A percentile compares a stretch with the other conserved stretches of the same genome.
phyloP scores from a whole-genome alignment of 2,329 filamentous ascomycete species.

The Zasmidium citrigriseum region DNA sequence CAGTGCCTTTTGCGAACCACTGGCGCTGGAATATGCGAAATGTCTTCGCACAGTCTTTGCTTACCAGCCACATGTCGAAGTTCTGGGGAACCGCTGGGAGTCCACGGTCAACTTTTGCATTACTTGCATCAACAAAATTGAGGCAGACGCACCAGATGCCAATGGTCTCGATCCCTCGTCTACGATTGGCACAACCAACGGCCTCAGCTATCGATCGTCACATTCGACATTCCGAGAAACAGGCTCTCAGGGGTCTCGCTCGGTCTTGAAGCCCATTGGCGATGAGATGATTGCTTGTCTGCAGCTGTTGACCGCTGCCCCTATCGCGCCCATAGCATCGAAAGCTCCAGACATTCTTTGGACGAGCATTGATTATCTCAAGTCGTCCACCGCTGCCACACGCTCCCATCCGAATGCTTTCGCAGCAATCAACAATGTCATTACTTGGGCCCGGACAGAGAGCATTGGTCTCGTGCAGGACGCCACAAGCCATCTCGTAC shows the following conservation, averaged over 20 bases:
- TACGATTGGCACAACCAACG: conserved; percentile 14
- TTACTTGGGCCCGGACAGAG: conserved; percentile 68
- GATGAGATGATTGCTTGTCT: conserved; percentile 35
- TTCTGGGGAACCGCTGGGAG: conserved; percentile 59
- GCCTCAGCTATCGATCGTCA: conserved; percentile 25
- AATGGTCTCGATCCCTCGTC: conserved; percentile 9
- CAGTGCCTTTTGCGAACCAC: conserved; percentile 65
- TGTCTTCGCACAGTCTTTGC: conserved; percentile 69
- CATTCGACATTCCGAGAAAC: conserved; percentile 26
- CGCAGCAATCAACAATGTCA: conserved; percentile 70
- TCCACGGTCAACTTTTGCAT: conserved; percentile 70
- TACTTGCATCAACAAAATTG: conserved; percentile 51
- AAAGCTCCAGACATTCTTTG: conserved; percentile 19
- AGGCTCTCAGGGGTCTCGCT: conserved; percentile 26
- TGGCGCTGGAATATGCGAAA: conserved; percentile 78
- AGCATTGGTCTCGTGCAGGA: conserved; percentile 63
- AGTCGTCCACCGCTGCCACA: conserved; percentile 45
- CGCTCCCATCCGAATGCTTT: conserved; percentile 70
- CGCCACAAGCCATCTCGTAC: conserved; percentile 63
- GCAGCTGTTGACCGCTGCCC: conserved; percentile 29
- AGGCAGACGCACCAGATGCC: conserved; percentile 24
- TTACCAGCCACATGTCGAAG: conserved; percentile 74
- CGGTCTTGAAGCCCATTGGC: conserved; percentile 24
- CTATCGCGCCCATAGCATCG: conserved; percentile 31
- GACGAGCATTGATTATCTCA: conserved; percentile 46